These are phyloP conservation scores for Lentinula novae-zelandiae DNA, from an alignment of 1,284 basidiomycete species.

Conservation along the genomic window DNA sequence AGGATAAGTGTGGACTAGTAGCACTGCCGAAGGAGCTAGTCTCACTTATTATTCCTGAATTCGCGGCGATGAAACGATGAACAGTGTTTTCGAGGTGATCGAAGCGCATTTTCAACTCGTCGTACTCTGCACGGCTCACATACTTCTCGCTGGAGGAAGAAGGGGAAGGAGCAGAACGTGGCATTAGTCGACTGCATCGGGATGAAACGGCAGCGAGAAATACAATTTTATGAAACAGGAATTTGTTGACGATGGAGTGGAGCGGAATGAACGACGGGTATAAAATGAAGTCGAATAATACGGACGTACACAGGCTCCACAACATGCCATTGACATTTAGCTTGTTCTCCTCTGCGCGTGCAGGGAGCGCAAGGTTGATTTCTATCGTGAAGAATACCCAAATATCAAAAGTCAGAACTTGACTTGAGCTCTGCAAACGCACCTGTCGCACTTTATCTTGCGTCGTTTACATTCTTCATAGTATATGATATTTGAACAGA, in stretches of 20 bases:
- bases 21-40: not conserved
- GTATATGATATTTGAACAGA: not conserved
- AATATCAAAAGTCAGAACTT: not conserved
- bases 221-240: conserved; percentile 7
- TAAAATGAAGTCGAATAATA: not conserved
- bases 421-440: not conserved
- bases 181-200: conserved; percentile 7
- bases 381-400: not conserved
- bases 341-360: conserved; percentile 19
- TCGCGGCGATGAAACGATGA: conserved; percentile 7
- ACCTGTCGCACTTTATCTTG: conserved; percentile 23
- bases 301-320: conserved; percentile 19
- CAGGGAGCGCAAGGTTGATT: conserved; percentile 23
- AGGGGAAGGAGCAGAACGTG: conserved; percentile 9
- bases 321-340: conserved; percentile 22
- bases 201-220: conserved; percentile 6
- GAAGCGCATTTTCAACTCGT: conserved; percentile 18
- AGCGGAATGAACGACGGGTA: conserved; percentile 4
- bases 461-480: conserved; percentile 21
- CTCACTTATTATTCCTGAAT: not conserved
- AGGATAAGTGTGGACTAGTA: not conserved
- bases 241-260: conserved; percentile 5
- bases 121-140: conserved; percentile 19
- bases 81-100: conserved; percentile 18
- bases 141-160: conserved; percentile 20